A percentile compares a stretch with the other conserved stretches of the same genome.
These are phyloP conservation scores for Venturia carpophila DNA, from an alignment of 2,329 filamentous ascomycete species.

Conservation along the genomic window DNA sequence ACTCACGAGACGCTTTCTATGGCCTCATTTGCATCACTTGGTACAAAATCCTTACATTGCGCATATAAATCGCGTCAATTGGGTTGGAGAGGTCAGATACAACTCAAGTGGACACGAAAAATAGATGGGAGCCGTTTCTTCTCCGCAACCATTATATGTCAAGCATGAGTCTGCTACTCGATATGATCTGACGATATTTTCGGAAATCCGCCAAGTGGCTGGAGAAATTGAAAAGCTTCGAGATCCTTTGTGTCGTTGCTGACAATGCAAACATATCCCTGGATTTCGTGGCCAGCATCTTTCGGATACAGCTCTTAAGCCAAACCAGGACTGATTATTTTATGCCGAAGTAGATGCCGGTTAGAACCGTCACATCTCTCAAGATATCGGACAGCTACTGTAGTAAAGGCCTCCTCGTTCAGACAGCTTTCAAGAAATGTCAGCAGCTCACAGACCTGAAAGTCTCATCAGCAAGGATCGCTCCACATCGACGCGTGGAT, in stretches of 20 bases:
- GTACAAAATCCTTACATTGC: not conserved
- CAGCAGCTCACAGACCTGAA: not conserved
- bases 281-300: not conserved
- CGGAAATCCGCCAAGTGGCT: too few relatives aligned
- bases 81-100: too few relatives aligned
- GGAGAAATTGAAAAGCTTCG: not conserved
- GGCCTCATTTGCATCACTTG: not conserved
- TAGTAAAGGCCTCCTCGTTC: not conserved
- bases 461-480: not conserved
- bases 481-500: too few relatives aligned
- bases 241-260: not conserved
- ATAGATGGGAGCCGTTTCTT: not conserved
- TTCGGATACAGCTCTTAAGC: not conserved
- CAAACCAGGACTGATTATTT: not conserved
- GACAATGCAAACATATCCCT: too few relatives aligned
- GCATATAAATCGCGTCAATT: not conserved
- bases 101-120: too few relatives aligned
- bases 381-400: not conserved
- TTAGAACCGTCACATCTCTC: not conserved
- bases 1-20: not conserved
- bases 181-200: not conserved
- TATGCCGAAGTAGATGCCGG: not conserved
- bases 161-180: not conserved
- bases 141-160: not conserved
- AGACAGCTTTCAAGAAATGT: not conserved